These are phyloP conservation scores for Corymbia calophylla DNA, from an alignment of 441 rosid species.

Conservation along the genomic window DNA sequence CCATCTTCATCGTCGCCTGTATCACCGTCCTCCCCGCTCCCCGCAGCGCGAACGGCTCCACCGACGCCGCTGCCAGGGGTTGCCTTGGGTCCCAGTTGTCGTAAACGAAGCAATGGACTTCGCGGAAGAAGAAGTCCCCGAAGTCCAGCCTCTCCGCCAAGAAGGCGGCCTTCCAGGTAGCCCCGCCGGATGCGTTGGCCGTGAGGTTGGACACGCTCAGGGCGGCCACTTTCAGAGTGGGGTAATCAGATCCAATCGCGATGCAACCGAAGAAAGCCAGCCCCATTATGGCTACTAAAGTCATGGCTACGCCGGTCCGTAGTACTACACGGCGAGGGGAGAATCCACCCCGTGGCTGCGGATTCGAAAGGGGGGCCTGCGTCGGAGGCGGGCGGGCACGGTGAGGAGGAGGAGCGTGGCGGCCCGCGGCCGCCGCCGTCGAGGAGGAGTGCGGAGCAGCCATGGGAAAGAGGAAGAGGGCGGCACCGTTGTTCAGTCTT, in stretches of 20 bases:
- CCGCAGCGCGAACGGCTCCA: neutral
- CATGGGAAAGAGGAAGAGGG: neutral
- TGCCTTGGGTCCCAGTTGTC: neutral
- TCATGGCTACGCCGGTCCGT: rapidly evolving
- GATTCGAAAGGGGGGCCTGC: neutral
- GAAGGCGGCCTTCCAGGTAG: neutral
- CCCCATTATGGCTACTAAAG: rapidly evolving
- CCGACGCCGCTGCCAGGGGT: neutral
- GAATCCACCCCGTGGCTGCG: rapidly evolving
- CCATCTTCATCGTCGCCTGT: neutral
- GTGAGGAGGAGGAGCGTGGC: neutral
- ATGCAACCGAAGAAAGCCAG: neutral
- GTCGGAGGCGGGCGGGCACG: too few species aligned
- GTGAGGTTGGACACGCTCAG: neutral
- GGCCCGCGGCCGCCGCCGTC: neutral
- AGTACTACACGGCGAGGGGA: rapidly evolving
- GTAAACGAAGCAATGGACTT: neutral
- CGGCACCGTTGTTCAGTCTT: too few species aligned
- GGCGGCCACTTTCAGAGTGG: neutral
- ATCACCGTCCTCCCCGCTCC: neutral
- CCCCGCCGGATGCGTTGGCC: neutral
- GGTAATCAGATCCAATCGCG: neutral
- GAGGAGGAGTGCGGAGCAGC: neutral
- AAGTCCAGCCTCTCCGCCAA: neutral
- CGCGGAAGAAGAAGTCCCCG: neutral